phyloP scores from a whole-genome alignment of 2,329 filamentous ascomycete species.

The Colletotrichum endophyticum region DNA sequence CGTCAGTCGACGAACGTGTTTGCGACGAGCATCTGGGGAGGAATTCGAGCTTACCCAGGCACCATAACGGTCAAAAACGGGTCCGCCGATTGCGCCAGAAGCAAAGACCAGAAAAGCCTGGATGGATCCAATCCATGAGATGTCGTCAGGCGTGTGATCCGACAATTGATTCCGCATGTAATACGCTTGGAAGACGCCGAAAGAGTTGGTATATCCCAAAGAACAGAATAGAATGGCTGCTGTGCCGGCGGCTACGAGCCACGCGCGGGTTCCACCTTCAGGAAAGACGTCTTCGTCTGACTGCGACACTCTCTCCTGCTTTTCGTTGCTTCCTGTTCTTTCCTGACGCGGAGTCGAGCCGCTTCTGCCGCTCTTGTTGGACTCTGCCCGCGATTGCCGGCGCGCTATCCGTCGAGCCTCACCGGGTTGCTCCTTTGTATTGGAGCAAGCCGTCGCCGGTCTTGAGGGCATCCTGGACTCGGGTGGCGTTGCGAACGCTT shows the following conservation, averaged over 20 bases:
- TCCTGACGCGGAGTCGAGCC: neutral
- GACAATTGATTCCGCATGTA: constrained; percentile 29
- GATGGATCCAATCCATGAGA: constrained; percentile 30
- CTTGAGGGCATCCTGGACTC: neutral
- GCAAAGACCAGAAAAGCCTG: constrained; percentile 29
- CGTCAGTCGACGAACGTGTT: neutral
- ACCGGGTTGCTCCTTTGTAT: neutral
- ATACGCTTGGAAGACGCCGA: constrained; percentile 30
- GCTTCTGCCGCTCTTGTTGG: neutral
- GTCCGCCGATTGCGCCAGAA: constrained; percentile 21
- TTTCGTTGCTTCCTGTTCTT: neutral
- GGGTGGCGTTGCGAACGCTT: neutral
- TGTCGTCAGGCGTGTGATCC: constrained; percentile 24
- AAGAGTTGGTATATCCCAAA: constrained; percentile 30
- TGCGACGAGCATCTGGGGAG: neutral
- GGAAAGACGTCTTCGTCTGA: constrained; percentile 22
- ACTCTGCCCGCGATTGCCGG: neutral
- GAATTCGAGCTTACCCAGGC: constrained; percentile 9
- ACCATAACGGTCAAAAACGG: constrained; percentile 24
- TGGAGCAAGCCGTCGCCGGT: neutral
- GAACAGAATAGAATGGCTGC: constrained; percentile 35
- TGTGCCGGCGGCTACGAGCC: constrained; percentile 43
- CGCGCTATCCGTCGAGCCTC: neutral
- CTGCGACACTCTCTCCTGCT: neutral
- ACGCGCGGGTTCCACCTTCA: constrained; percentile 40